Conservation (phyloP, 768 basidiomycete genomes). For the Tricholomella constricta region DNA sequence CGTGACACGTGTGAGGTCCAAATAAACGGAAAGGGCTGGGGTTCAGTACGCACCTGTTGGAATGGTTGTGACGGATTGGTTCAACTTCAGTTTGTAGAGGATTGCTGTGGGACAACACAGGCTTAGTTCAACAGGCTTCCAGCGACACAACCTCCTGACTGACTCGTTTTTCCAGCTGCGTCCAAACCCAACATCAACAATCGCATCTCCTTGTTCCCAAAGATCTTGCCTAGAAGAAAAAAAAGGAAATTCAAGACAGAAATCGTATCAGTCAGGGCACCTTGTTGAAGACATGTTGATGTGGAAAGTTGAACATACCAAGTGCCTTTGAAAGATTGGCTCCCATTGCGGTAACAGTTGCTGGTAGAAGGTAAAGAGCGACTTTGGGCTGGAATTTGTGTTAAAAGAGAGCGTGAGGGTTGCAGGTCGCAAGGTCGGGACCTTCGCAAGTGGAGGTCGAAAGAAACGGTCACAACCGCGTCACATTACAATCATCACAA, state of each 20-base stretch:
- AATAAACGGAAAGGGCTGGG: not conserved
- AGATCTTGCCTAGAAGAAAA: conserved; percentile 77
- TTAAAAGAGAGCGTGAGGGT: conserved; percentile 28
- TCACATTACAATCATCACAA: conserved; percentile 12
- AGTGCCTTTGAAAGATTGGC: conserved; percentile 86
- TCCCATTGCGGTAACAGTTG: conserved; percentile 60
- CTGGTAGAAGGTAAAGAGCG: conserved; percentile 61
- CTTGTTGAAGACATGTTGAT: not conserved
- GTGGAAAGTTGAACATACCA: conserved; percentile 43
- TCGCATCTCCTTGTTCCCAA: conserved; percentile 99
- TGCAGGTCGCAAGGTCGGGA: conserved; percentile 9
- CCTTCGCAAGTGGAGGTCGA: conserved; percentile 11
- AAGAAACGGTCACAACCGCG: conserved; percentile 13
- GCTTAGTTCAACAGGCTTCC: conserved; percentile 7
- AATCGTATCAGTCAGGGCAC: conserved; percentile 12
- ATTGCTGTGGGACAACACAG: conserved; percentile 64
- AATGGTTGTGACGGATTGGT: conserved; percentile 98
- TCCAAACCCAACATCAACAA: conserved; percentile 96
- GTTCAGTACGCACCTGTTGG: conserved; percentile 71
- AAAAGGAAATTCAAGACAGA: conserved; percentile 7
- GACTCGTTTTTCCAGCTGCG: conserved; percentile 98
- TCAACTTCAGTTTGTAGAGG: conserved; percentile 97
- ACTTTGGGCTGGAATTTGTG: conserved; percentile 37
- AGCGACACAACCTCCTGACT: conserved; percentile 28
- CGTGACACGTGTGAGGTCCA: conserved; percentile 9